These are phyloP conservation scores for Coemansia sp. DNA, from an alignment of 192 early-diverging fungal genomes.

Conservation along the genomic window DNA sequence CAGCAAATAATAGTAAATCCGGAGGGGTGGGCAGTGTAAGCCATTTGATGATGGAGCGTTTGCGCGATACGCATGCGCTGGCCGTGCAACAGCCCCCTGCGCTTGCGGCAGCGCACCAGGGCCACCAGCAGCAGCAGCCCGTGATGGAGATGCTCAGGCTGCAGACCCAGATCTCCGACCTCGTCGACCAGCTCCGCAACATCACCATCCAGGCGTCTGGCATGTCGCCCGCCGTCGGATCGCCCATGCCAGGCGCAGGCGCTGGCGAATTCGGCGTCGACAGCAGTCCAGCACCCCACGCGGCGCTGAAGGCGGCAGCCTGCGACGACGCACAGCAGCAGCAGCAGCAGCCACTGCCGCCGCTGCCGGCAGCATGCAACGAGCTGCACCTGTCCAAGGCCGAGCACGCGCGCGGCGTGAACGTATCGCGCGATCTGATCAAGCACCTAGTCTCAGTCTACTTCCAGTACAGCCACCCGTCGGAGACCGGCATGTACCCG, in stretches of 20 bases:
- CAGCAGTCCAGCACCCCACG: no score
- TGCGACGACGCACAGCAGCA: no score
- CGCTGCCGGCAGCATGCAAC: background rate
- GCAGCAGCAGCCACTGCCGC: background rate
- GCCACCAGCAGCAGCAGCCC: slow-evolving; percentile 11
- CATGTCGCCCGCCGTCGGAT: background rate
- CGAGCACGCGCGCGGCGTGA: slow-evolving; percentile 16
- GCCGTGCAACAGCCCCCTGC: background rate
- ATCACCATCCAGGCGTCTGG: slow-evolving; percentile 43
- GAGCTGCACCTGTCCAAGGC: slow-evolving; percentile 8
- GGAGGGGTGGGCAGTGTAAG: slow-evolving; percentile 30
- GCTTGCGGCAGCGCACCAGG: background rate
- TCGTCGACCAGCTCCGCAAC: slow-evolving; percentile 51
- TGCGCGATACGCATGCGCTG: slow-evolving; percentile 12
- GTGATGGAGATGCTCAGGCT: slow-evolving; percentile 55
- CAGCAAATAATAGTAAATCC: slow-evolving; percentile 16
- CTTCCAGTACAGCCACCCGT: slow-evolving; percentile 46
- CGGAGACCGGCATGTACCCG: slow-evolving; percentile 55
- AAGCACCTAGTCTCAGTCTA: slow-evolving; percentile 44
- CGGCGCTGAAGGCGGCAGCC: no score
- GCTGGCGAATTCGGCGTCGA: no score
- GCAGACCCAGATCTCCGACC: slow-evolving; percentile 50
- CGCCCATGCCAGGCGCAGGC: background rate
- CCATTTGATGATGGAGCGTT: slow-evolving; percentile 32
- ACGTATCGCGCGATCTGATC: slow-evolving; percentile 53